Evolutionary conservation across 225 moss, liverwort and hornwort species (phyloP), one percentile per base, ranked within the genome.

Genomic region (Straminergon stramineum): DNA sequence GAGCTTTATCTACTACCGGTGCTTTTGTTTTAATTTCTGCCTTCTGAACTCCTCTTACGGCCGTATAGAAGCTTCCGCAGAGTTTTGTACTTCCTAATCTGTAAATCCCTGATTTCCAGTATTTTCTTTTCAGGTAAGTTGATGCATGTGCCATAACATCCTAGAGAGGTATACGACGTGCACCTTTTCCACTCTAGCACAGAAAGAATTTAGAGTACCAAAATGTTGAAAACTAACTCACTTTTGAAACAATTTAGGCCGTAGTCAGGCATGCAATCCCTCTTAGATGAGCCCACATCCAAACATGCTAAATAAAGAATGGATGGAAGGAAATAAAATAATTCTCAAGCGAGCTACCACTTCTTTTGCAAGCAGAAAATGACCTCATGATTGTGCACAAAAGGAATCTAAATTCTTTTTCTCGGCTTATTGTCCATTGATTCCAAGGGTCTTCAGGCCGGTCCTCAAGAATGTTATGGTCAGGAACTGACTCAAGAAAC

Each of bases 71-170:
- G 79, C 63, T 78, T 62, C 79, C 73, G 73, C 74, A 60, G 17
- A 84, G 30, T 17, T 86, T 73, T n/a, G 73, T 75, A 70, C 70
- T 91, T 58, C 80, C 41, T 73, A 87, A 75, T 89, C 74, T 84
- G 61, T 61, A 58, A 64, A 80, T 70, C 85, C 91, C 92, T 92
- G 51, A 62, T 39, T 81, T 87, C 87, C 89, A 87, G 30, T 17
- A 75, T 74, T 68, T 35, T 77, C 69, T 75, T 66, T 83, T 89
- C 67, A 89, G 45, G 24, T 34, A 35, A 65, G 62, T 41, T 53
- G 67, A 79, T 53, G 75, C 51, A 27, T n/a, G 55, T 53, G 28
- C 68, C 28, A 84, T 28, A 68, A 67, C 51, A 65, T 83, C 51
- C 35, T 51, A 48, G 65, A 82, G 34, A 30, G 30, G 30, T 65